Evolutionary conservation across 805 yeast species (phyloP).

Genomic region (Wickerhamiella galacta): DNA sequence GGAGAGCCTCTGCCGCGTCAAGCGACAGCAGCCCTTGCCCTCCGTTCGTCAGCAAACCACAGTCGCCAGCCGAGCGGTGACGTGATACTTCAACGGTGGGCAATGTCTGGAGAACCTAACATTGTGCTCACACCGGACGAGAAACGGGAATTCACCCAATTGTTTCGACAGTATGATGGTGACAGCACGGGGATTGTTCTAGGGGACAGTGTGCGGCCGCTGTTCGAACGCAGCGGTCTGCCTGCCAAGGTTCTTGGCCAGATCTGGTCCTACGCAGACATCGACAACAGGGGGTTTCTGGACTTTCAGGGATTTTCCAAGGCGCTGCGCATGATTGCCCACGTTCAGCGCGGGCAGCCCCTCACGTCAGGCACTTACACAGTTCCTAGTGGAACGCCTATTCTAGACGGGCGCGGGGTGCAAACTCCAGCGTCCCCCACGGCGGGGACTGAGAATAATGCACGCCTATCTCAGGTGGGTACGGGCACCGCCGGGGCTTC

Average conservation of each 20-base stretch:
- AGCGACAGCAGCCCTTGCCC: background rate
- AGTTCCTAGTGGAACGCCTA: slow-evolving; percentile 45
- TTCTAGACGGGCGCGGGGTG: slow-evolving; percentile 27
- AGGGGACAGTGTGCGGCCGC: slow-evolving; percentile 69
- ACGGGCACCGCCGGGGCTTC: slow-evolving; percentile 4
- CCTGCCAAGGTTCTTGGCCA: slow-evolving; percentile 67
- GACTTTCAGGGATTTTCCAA: slow-evolving; percentile 64
- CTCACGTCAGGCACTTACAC: slow-evolving; percentile 38
- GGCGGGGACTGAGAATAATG: background rate
- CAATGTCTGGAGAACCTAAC: slow-evolving; percentile 1
- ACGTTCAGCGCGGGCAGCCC: slow-evolving; percentile 60
- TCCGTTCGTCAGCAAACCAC: background rate
- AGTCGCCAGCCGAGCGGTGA: background rate
- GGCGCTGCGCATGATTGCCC: slow-evolving; percentile 81
- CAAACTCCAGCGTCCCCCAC: slow-evolving; percentile 9
- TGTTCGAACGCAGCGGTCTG: slow-evolving; percentile 74
- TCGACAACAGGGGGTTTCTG: slow-evolving; percentile 69
- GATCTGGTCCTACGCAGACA: slow-evolving; percentile 90
- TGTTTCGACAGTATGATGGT: slow-evolving; percentile 66
- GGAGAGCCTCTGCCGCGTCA: background rate
- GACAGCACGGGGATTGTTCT: slow-evolving; percentile 68
- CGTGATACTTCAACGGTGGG: background rate
- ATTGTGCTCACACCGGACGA: slow-evolving; percentile 51
- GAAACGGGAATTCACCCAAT: slow-evolving; percentile 49
- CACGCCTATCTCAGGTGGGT: background rate